phyloP scores from a whole-genome alignment of 1,139 yeast species.

The Pichia sp. region DNA sequence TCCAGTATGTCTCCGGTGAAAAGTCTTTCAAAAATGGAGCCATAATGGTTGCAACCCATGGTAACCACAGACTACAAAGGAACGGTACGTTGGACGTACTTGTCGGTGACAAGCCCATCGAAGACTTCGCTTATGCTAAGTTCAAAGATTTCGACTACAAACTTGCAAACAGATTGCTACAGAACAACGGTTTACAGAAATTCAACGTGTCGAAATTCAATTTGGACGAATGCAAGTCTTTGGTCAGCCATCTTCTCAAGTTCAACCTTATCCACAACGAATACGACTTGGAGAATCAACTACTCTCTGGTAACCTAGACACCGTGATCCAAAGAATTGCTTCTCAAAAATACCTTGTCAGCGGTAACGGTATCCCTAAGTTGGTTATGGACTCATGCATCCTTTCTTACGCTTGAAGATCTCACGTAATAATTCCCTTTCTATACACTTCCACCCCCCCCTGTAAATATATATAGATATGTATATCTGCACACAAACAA shows the following conservation, averaged over 20 bases:
- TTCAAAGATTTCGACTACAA: conserved; percentile 48
- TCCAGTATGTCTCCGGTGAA: conserved; percentile 56
- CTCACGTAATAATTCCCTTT: not conserved
- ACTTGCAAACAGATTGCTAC: conserved; percentile 43
- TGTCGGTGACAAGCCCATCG: conserved; percentile 40
- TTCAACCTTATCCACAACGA: conserved; percentile 53
- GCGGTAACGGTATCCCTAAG: conserved; percentile 82
- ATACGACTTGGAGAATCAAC: conserved; percentile 34
- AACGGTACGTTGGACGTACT: conserved; percentile 60
- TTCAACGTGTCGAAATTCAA: conserved; percentile 51
- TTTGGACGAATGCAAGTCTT: conserved; percentile 49
- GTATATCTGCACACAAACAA: not conserved
- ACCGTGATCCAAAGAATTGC: conserved; percentile 33
- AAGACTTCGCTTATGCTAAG: conserved; percentile 57
- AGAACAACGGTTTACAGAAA: conserved; percentile 35
- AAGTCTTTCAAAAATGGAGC: conserved; percentile 55
- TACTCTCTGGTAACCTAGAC: conserved; percentile 15
- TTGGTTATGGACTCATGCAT: conserved; percentile 51
- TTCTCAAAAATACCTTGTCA: conserved; percentile 52
- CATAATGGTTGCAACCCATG: conserved; percentile 60
- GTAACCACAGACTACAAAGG: conserved; percentile 35
- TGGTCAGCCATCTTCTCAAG: conserved; percentile 51
- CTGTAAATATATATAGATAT: conserved; percentile 8
- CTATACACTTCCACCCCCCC: not conserved
- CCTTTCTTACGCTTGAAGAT: conserved; percentile 27